Percentiles rank a stretch among this genome's conserved stretches.
Conservation (phyloP, 306 rosid genomes). For the Lotus japonicus region DNA sequence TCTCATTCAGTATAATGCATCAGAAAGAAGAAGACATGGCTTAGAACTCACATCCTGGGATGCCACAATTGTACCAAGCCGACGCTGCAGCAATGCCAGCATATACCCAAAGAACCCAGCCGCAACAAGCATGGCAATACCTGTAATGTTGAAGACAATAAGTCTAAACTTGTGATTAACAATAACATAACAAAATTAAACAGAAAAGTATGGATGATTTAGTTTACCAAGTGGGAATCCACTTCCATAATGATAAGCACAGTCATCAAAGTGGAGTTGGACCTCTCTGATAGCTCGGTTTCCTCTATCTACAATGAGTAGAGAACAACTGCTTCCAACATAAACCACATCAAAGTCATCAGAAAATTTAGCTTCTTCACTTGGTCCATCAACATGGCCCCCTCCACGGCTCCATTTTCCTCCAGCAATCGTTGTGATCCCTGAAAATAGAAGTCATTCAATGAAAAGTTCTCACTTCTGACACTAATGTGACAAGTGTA, state of each 20-base stretch:
- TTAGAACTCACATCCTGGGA: conserved; percentile 57
- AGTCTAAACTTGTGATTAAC: conserved; percentile 3
- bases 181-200: neutral
- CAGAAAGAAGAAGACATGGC: conserved; percentile 12
- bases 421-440: conserved; percentile 93
- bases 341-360: conserved; percentile 89
- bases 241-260: conserved; percentile 86
- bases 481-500: neutral
- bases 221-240: conserved; percentile 82
- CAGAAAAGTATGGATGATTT: neutral
- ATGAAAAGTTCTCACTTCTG: neutral
- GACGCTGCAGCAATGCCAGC: conserved; percentile 77
- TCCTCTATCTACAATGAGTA: conserved; percentile 80
- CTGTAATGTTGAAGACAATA: conserved; percentile 35
- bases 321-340: conserved; percentile 87
- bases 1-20: conserved; percentile 7
- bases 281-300: conserved; percentile 83
- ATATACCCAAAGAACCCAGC: conserved; percentile 94
- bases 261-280: conserved; percentile 84
- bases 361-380: conserved; percentile 88
- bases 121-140: conserved; percentile 67
- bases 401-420: conserved; percentile 78
- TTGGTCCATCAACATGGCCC: conserved; percentile 84
- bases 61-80: conserved; percentile 62
- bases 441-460: conserved; percentile 34